Base-by-base conservation (phyloP, 768 basidiomycete genomes). In the Hirschioporus abietinus region DNA sequence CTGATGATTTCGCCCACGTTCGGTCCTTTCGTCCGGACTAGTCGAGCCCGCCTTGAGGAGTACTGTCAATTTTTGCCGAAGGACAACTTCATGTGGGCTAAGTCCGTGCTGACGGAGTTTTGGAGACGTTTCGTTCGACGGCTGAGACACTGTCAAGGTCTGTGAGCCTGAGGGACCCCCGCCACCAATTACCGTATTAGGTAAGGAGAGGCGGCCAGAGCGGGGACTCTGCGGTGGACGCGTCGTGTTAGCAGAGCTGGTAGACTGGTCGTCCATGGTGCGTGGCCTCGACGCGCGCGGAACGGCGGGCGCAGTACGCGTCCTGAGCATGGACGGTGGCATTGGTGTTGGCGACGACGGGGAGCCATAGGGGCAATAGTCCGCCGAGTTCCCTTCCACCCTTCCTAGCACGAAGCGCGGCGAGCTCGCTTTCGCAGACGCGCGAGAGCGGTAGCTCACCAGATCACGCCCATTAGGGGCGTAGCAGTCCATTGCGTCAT, bases 1-100 rank as follows among this genome's bases (percentile, higher is more conserved):
- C 12, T 52, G 42, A 52, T 52, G 42, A 15, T 52, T 52, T 20
- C 42, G 42, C 42, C 12, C 42, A 52, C 42, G 42, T 20, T 52
- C 42, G 12, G 42, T 2, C 42, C 12, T 52, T 20, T 52, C 42
- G 63, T 24, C 27, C 18, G 63, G 24, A 27, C 63, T 42, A 7
- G 26, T 17, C 23, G 30, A 27, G 7, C 30, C 63, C 17, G 63
- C 63, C 63, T 36, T 42, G 4, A 64, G 35, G 15, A 88, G 72
- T 60, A 86, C 85, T 1, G 81, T 74, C 20, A 87, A 75, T 12
- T 84, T 78, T 62, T 78, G 81, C 8, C 83, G 79, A 26, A 87
- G 77, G 25, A 84, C 86, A 59, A 83, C 83, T 70, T 83, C 84
- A 64, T 84, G 86, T 0, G 84, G 85, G 18, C 81, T 82, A 71